These are phyloP conservation scores for Dendrobium nobile DNA, from an alignment of 106 monocot genomes.

Conservation along the genomic window DNA sequence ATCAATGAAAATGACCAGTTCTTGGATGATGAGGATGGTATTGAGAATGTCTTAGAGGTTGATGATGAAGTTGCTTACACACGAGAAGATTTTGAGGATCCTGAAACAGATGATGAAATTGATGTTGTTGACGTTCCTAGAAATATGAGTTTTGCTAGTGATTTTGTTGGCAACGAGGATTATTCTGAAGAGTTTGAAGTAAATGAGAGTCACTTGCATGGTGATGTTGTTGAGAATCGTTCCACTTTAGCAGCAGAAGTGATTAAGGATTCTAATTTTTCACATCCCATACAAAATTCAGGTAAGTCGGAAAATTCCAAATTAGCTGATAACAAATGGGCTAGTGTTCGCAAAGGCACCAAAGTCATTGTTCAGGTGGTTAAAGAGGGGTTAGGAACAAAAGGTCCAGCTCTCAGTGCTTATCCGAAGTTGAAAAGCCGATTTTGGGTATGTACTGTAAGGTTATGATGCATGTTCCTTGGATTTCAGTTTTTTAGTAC, in stretches of 20 bases:
- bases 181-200: conserved; percentile 43
- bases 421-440: conserved; percentile 87
- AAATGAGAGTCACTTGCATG: conserved; percentile 34
- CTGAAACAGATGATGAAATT: conserved; percentile 31
- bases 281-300: conserved; percentile 18
- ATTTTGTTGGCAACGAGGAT: conserved; percentile 17
- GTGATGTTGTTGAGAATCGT: conserved; percentile 44
- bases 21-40: conserved; percentile 31
- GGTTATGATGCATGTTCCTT: conserved; percentile 1
- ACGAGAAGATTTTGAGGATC: conserved; percentile 31
- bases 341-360: conserved; percentile 74
- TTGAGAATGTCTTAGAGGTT: conserved; percentile 42
- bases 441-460: conserved; percentile 69
- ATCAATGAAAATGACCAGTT: conserved; percentile 19
- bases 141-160: conserved; percentile 12
- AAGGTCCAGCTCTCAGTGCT: conserved; percentile 79
- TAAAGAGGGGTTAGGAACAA: conserved; percentile 89
- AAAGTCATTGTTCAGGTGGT: conserved; percentile 94
- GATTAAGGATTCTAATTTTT: conserved; percentile 14
- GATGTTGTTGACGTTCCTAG: conserved; percentile 21
- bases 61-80: conserved; percentile 38
- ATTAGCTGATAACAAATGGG: conserved; percentile 54
- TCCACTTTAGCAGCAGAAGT: conserved; percentile 26
- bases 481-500: background rate
- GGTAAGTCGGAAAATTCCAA: conserved; percentile 8